Conservation (phyloP, 768 basidiomycete species). For the Guyanaporus albipodus region DNA sequence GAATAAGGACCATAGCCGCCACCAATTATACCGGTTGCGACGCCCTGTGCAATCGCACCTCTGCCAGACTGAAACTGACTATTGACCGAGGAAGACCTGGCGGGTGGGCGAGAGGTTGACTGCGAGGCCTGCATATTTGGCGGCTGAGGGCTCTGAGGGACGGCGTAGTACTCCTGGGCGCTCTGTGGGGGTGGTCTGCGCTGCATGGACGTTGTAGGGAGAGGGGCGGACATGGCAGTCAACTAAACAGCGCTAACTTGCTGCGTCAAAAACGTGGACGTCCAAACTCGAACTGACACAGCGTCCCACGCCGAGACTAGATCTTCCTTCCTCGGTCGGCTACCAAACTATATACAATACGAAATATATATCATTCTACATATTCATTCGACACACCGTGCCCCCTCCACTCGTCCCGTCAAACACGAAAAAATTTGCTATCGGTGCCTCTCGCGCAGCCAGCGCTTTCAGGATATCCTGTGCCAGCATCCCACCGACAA, state of each 20-base stretch:
- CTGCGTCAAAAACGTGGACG: slow-evolving; percentile 21
- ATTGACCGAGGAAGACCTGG: slow-evolving; percentile 26
- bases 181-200: slow-evolving; percentile 43
- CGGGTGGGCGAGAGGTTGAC: slow-evolving; percentile 23
- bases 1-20: slow-evolving; percentile 84
- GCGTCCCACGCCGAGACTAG: slow-evolving; percentile 20
- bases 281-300: slow-evolving; percentile 20
- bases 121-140: slow-evolving; percentile 28
- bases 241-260: not conserved
- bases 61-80: slow-evolving; percentile 37
- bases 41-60: slow-evolving; percentile 65
- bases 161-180: slow-evolving; percentile 58
- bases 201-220: slow-evolving; percentile 30
- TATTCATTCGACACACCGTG: slow-evolving; percentile 55
- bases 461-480: slow-evolving; percentile 94
- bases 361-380: slow-evolving; percentile 25
- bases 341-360: not conserved
- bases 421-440: slow-evolving; percentile 88
- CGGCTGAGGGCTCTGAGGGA: slow-evolving; percentile 58
- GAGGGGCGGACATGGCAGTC: slow-evolving; percentile 3
- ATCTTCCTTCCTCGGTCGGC: too few species aligned
- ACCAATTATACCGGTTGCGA: slow-evolving; percentile 78
- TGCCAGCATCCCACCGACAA: slow-evolving; percentile 90
- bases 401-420: slow-evolving; percentile 79
- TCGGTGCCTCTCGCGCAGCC: slow-evolving; percentile 85